These are phyloP conservation scores for Mycena haematopus DNA, from an alignment of 768 basidiomycete genomes.

Conservation along the genomic window DNA sequence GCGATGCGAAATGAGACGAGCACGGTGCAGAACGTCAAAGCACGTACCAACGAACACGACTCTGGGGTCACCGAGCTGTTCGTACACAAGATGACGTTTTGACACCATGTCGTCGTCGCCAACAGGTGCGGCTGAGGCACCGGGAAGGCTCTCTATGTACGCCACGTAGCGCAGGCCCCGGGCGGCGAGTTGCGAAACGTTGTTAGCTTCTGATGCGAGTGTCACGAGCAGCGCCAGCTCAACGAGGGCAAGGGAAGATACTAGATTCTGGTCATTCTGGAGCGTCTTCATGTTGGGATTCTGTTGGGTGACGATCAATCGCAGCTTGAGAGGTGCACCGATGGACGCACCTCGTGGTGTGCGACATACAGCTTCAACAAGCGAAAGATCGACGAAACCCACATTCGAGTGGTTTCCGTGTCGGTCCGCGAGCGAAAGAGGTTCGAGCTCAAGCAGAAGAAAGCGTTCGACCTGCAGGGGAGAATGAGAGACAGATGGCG, in stretches of 20 bases:
- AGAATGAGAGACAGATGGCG: conserved; percentile 14
- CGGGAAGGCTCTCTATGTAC: conserved; percentile 67
- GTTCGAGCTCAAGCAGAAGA: conserved; percentile 61
- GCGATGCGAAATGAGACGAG: conserved; percentile 17
- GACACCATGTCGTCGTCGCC: conserved; percentile 67
- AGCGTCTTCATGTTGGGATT: conserved; percentile 52
- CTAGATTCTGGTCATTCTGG: conserved; percentile 57
- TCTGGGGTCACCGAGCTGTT: conserved; percentile 79
- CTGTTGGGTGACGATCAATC: conserved; percentile 34
- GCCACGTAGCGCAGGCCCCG: conserved; percentile 73
- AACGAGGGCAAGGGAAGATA: conserved; percentile 67
- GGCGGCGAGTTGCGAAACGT: conserved; percentile 71
- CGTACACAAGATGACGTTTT: conserved; percentile 76
- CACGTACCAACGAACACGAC: conserved; percentile 70
- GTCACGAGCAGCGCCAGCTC: conserved; percentile 79
- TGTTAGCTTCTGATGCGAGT: conserved; percentile 71
- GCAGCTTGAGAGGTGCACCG: not conserved
- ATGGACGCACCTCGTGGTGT: conserved; percentile 51
- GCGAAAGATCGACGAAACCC: conserved; percentile 69
- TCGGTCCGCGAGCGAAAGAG: conserved; percentile 67
- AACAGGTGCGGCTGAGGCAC: conserved; percentile 56
- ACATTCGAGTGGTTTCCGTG: conserved; percentile 67
- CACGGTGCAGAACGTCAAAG: not conserved
- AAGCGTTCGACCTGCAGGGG: conserved; percentile 45
- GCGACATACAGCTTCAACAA: conserved; percentile 61